Percentiles rank a stretch among this genome's conserved stretches.
These are phyloP conservation scores for Sugiyamaella castrensis DNA, from an alignment of 1,139 yeast genomes.

Conservation along the genomic window DNA sequence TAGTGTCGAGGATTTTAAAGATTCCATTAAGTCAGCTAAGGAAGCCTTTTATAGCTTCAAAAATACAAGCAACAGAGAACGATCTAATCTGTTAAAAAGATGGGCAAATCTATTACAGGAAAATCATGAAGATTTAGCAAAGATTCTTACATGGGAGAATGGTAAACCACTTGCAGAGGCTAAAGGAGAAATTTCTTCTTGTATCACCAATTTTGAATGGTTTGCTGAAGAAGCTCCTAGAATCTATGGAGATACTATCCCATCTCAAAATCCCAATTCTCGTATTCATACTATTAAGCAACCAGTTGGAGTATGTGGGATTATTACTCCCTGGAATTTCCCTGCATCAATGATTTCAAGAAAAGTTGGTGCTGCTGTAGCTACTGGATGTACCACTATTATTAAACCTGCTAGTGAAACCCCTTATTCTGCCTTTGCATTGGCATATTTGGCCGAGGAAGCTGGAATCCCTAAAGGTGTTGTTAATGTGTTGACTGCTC, in stretches of 20 bases:
- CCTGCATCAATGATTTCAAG: slow-evolving; percentile 94
- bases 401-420: slow-evolving; percentile 90
- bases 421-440: slow-evolving; percentile 79
- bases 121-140: slow-evolving; percentile 71
- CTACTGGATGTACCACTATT: slow-evolving; percentile 90
- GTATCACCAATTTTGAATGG: slow-evolving; percentile 84
- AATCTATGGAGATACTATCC: slow-evolving; percentile 67
- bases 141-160: slow-evolving; percentile 70
- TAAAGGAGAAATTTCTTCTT: slow-evolving; percentile 69
- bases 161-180: slow-evolving; percentile 81
- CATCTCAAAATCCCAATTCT: slow-evolving; percentile 54
- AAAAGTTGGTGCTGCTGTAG: slow-evolving; percentile 86
- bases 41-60: slow-evolving; percentile 59
- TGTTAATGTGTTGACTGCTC: slow-evolving; percentile 64
- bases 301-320: slow-evolving; percentile 89
- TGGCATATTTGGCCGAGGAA: slow-evolving; percentile 65
- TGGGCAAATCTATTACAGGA: slow-evolving; percentile 61
- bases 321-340: slow-evolving; percentile 94
- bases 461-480: slow-evolving; percentile 91
- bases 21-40: slow-evolving; percentile 57
- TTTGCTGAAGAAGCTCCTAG: slow-evolving; percentile 84
- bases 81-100: slow-evolving; percentile 62
- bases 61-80: slow-evolving; percentile 58
- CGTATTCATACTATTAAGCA: slow-evolving; percentile 67
- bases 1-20: slow-evolving; percentile 43